These are phyloP conservation scores for Neurospora terricola DNA, from an alignment of 495 filamentous ascomycete species.

Conservation along the genomic window DNA sequence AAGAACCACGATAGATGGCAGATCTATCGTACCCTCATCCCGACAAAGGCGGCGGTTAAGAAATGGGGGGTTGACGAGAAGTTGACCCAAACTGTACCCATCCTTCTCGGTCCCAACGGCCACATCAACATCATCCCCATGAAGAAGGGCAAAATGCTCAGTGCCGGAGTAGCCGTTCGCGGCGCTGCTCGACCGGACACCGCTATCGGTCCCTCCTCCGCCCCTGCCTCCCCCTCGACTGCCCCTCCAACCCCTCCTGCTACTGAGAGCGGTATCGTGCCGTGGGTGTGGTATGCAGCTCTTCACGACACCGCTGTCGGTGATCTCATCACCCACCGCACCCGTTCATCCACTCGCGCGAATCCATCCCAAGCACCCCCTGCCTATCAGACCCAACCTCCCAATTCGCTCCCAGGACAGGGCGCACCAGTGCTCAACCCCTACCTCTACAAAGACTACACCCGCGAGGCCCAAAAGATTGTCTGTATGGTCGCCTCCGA, in stretches of 20 bases:
- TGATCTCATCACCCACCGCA: background rate
- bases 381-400: background rate
- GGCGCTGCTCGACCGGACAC: constrained; percentile 10
- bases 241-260: background rate
- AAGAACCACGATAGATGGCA: constrained; percentile 33
- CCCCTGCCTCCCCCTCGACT: background rate
- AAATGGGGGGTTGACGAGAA: constrained; percentile 22
- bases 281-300: background rate
- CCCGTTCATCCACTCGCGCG: background rate
- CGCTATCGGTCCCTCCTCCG: background rate
- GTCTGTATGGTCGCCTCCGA: constrained; percentile 23
- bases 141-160: constrained; percentile 29
- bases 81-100: constrained; percentile 22
- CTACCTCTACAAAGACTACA: constrained; percentile 22
- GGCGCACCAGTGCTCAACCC: constrained; percentile 8
- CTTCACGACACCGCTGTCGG: background rate
- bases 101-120: constrained; percentile 25
- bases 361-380: background rate
- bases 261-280: background rate
- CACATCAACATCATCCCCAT: constrained; percentile 31
- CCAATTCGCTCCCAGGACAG: background rate
- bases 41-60: constrained; percentile 19
- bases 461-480: constrained; percentile 21
- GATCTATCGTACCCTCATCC: constrained; percentile 34
- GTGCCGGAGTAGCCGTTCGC: constrained; percentile 28